Evolutionary conservation across 495 filamentous ascomycete genomes (phyloP).

Genomic region (Amphirosellinia nigrospora): DNA sequence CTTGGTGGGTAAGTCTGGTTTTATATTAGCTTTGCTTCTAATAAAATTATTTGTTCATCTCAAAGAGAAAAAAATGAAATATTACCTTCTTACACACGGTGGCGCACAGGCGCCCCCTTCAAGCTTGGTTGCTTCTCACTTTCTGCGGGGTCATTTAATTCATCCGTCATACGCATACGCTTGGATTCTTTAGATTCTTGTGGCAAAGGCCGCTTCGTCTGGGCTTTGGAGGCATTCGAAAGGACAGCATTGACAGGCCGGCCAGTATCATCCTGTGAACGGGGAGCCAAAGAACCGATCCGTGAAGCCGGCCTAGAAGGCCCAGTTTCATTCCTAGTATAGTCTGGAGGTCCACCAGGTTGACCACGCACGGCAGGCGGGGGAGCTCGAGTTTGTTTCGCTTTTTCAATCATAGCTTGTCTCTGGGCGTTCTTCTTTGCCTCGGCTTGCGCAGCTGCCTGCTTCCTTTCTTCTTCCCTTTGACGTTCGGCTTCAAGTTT

Average conservation of each 20-base stretch:
- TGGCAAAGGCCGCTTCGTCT: constrained; percentile 56
- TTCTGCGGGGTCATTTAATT: constrained; percentile 55
- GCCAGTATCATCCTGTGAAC: constrained; percentile 41
- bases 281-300: constrained; percentile 45
- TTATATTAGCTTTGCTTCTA: constrained; percentile 16
- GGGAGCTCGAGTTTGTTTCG: constrained; percentile 60
- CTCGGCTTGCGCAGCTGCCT: constrained; percentile 44
- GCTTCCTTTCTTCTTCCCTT: constrained; percentile 56
- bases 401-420: constrained; percentile 74
- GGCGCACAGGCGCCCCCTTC: constrained; percentile 83
- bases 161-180: constrained; percentile 63
- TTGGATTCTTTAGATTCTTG: constrained; percentile 63
- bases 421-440: constrained; percentile 73
- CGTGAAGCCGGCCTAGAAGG: constrained; percentile 50
- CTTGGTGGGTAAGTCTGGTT: constrained; percentile 64
- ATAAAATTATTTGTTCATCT: constrained; percentile 34
- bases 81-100: constrained; percentile 73
- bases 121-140: constrained; percentile 55
- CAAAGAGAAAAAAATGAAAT: too few relatives aligned
- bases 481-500: constrained; percentile 57
- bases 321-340: constrained; percentile 40
- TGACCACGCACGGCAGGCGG: constrained; percentile 57
- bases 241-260: constrained; percentile 52
- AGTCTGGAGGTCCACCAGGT: constrained; percentile 55
- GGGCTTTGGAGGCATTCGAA: constrained; percentile 49